These are phyloP conservation scores for Hondaea fermentalgiana DNA, from an alignment of 108 stramenopile genomes.

Conservation along the genomic window DNA sequence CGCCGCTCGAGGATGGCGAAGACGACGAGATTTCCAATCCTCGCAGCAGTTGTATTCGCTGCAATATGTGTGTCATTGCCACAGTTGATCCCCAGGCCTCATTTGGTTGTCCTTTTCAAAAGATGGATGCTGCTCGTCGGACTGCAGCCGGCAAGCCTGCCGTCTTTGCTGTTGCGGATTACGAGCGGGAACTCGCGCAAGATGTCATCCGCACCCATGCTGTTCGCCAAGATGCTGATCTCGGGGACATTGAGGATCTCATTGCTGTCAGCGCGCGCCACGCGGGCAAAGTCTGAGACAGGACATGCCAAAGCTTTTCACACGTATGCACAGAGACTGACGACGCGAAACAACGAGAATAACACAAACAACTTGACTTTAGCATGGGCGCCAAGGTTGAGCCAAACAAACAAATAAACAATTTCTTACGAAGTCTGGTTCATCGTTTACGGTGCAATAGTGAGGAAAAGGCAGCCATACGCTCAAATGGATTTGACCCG, in stretches of 20 bases:
- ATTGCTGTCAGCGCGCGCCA: background rate
- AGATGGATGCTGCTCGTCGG: background rate
- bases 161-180: background rate
- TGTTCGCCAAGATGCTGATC: background rate
- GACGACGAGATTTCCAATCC: background rate
- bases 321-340: no score
- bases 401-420: no score
- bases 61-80: conserved; percentile 7
- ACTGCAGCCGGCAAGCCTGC: background rate
- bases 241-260: background rate
- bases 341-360: no score
- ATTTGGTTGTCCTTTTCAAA: background rate
- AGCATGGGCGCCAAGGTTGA: no score
- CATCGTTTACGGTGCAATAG: background rate
- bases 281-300: background rate
- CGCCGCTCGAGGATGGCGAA: background rate
- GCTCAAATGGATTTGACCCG: background rate
- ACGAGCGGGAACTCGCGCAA: background rate
- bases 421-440: background rate
- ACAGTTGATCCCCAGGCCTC: background rate
- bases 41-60: background rate
- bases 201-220: background rate
- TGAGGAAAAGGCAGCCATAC: background rate
- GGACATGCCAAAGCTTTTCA: no score
- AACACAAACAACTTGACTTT: no score